Evolutionary conservation across 1,284 basidiomycete genomes (phyloP).

Genomic region (Ceratobasidium papillatum): DNA sequence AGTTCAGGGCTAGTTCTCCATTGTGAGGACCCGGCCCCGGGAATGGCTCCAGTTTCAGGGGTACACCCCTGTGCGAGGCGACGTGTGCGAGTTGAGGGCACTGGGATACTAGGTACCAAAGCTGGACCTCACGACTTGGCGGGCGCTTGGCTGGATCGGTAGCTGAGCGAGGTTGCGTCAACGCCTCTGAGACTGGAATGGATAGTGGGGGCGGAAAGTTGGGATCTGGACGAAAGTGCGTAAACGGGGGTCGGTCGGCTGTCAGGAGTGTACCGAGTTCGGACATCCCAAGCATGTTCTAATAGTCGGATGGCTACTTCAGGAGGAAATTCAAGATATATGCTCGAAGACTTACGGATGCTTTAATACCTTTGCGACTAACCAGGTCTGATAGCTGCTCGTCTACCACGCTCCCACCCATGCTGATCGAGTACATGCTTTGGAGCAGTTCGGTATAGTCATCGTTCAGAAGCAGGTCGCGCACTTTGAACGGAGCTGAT

Average conservation of each 20-base stretch:
- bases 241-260: background rate
- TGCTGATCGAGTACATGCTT: background rate
- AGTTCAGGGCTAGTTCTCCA: background rate
- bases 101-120: background rate
- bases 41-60: background rate
- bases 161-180: background rate
- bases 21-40: background rate
- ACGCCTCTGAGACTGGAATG: background rate
- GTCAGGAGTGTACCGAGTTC: background rate
- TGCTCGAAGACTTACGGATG: background rate
- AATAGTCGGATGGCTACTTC: background rate
- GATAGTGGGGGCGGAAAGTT: slow-evolving; percentile 1
- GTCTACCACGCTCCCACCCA: background rate
- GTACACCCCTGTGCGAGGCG: background rate
- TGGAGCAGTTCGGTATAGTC: background rate
- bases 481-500: background rate
- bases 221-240: slow-evolving; percentile 7
- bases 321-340: too few relatives aligned
- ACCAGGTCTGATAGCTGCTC: background rate
- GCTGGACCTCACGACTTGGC: background rate
- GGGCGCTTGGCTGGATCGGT: background rate
- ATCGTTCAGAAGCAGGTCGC: background rate
- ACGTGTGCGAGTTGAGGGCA: background rate
- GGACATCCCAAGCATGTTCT: slow-evolving; percentile 19
- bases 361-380: background rate